A percentile compares a stretch with the other conserved stretches of the same genome.
Evolutionary conservation across 352 stramenopile genomes (phyloP).

Genomic region (Phytophthora hybrid): DNA sequence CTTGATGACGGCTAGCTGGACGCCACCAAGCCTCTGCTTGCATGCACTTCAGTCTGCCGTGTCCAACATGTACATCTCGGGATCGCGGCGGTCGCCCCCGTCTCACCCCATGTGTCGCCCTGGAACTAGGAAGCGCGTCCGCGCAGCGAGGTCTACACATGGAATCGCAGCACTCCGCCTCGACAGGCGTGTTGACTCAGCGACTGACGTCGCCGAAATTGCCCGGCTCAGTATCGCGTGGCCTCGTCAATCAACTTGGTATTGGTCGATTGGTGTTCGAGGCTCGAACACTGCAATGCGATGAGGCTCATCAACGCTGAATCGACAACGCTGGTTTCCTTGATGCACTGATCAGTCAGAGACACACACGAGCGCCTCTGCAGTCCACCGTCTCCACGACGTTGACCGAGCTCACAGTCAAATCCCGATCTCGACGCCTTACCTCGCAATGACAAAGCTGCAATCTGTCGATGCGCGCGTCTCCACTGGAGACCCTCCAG

Average conservation of each 20-base stretch:
- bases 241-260: neutral
- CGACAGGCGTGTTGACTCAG: slow-evolving; percentile 8
- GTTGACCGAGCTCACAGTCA: neutral
- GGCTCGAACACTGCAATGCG: neutral
- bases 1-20: neutral
- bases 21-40: too few species aligned
- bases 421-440: slow-evolving; percentile 1
- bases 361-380: neutral
- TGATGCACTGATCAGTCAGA: slow-evolving; percentile 3
- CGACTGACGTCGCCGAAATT: neutral
- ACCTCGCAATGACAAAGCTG: slow-evolving; percentile 17
- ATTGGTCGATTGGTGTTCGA: too few species aligned
- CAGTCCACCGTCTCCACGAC: neutral
- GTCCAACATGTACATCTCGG: neutral
- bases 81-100: slow-evolving; percentile 18
- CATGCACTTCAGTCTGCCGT: too few species aligned
- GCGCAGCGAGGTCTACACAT: slow-evolving; percentile 1
- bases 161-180: slow-evolving; percentile 3
- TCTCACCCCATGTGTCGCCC: slow-evolving; percentile 23
- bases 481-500: too few species aligned
- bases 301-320: neutral
- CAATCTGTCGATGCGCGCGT: slow-evolving; percentile 1
- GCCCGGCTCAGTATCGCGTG: slow-evolving; percentile 9
- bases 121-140: slow-evolving; percentile 17
- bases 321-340: slow-evolving; percentile 6